phyloP scores from a whole-genome alignment of 352 stramenopile species.

The Poterioochromonas sp. region DNA sequence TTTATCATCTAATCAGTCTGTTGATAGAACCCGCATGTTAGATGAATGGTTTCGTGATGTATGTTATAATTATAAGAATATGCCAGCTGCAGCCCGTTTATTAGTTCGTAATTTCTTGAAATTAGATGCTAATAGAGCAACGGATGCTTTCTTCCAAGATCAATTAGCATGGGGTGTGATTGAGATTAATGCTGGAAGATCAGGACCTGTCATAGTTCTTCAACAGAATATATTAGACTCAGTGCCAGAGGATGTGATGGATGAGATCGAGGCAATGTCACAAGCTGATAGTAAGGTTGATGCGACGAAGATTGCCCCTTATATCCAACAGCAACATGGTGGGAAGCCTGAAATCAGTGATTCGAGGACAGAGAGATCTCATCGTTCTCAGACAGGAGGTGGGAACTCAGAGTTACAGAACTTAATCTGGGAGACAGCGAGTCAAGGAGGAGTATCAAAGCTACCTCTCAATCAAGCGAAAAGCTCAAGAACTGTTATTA shows the following conservation, averaged over 20 bases:
- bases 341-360: not conserved
- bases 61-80: not conserved
- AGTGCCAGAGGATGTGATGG: not conserved
- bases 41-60: slow-evolving; percentile 6
- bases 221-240: not conserved
- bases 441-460: not conserved
- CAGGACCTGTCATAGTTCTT: not conserved
- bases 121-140: not conserved
- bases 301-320: too few species aligned
- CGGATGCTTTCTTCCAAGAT: slow-evolving; percentile 6
- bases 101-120: slow-evolving; percentile 9
- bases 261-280: not conserved
- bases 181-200: not conserved
- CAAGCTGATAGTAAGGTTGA: not conserved
- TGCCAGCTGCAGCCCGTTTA: not conserved
- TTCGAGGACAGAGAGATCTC: not conserved
- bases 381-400: not conserved
- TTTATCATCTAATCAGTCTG: not conserved
- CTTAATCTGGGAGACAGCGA: slow-evolving; percentile 5
- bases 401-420: not conserved
- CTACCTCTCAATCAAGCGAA: not conserved
- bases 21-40: slow-evolving; percentile 1
- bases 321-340: too few species aligned
- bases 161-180: not conserved
- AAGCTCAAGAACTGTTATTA: not conserved